Percentiles rank a stretch among this genome's conserved stretches.
phyloP scores from a whole-genome alignment of 345 rosid species.

The Microcos paniculata region DNA sequence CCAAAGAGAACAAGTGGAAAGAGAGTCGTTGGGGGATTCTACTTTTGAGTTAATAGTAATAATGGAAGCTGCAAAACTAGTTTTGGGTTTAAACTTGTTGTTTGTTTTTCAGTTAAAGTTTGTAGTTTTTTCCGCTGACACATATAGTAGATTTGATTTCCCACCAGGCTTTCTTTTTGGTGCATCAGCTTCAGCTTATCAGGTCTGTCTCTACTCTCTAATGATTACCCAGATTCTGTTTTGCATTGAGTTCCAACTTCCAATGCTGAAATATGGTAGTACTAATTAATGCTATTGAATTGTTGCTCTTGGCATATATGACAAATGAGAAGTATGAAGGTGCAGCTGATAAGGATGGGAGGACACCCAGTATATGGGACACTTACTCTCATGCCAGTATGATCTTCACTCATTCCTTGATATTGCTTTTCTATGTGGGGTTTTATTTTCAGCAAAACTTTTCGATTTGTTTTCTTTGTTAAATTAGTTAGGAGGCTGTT shows the following conservation, averaged over 20 bases:
- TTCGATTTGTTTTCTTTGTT: neutral
- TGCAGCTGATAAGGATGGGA: constrained; percentile 59
- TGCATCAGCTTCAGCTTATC: constrained; percentile 58
- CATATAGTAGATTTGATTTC: constrained; percentile 47
- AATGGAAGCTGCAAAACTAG: constrained; percentile 11
- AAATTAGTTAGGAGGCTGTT: too few species aligned
- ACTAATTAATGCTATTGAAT: neutral
- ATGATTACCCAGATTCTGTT: neutral
- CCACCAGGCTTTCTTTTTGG: constrained; percentile 57
- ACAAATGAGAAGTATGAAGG: constrained; percentile 40
- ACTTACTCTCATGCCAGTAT: constrained; percentile 45
- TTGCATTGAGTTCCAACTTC: neutral
- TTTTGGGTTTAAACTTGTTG: constrained; percentile 13
- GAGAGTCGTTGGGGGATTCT: neutral
- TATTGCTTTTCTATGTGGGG: neutral
- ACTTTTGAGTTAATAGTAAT: neutral
- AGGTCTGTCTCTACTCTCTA: constrained; percentile 26
- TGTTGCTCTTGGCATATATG: neutral
- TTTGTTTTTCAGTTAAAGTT: constrained; percentile 22
- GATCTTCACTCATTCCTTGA: neutral
- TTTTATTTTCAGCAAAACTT: neutral
- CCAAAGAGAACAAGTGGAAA: neutral
- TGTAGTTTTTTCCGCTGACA: constrained; percentile 23
- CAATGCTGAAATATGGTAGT: neutral
- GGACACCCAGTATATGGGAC: constrained; percentile 65